Conservation (phyloP, 2,329 filamentous ascomycete genomes). For the Xylogone sp. region DNA sequence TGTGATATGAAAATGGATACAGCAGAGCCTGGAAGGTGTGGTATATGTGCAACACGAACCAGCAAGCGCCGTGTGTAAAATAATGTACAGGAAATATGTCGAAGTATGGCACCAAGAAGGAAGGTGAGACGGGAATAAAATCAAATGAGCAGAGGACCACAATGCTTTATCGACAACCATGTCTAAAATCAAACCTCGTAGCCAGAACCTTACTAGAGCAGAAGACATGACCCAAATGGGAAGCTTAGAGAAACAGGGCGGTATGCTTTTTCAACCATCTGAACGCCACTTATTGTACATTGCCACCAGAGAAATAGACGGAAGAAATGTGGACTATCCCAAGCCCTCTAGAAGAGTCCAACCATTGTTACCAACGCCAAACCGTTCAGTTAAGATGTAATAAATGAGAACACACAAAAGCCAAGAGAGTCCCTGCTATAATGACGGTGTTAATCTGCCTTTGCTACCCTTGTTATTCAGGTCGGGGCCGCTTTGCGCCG, state of each 20-base stretch:
- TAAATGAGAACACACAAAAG: neutral
- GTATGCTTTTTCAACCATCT: neutral
- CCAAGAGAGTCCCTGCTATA: neutral
- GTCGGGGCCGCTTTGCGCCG: conserved; percentile 73
- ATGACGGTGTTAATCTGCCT: neutral
- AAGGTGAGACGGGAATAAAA: neutral
- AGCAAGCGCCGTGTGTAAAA: neutral
- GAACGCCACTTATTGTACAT: neutral
- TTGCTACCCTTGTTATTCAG: conserved; percentile 44
- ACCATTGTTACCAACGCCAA: neutral
- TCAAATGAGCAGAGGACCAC: neutral
- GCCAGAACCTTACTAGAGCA: neutral
- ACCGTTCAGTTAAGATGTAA: neutral
- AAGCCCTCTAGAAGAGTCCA: neutral
- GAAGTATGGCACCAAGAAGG: neutral
- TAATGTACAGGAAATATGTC: neutral
- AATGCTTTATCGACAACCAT: neutral
- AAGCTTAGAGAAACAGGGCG: neutral
- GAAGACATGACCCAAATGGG: neutral
- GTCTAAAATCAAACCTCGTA: neutral
- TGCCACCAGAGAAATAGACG: neutral
- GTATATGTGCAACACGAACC: neutral
- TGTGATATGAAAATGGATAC: neutral
- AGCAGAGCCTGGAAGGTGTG: neutral
- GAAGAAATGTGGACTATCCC: neutral